Percentiles rank a stretch among this genome's conserved stretches.
phyloP scores from a whole-genome alignment of 371 early-diverging fungal species.

The Blakeslea trispora region DNA sequence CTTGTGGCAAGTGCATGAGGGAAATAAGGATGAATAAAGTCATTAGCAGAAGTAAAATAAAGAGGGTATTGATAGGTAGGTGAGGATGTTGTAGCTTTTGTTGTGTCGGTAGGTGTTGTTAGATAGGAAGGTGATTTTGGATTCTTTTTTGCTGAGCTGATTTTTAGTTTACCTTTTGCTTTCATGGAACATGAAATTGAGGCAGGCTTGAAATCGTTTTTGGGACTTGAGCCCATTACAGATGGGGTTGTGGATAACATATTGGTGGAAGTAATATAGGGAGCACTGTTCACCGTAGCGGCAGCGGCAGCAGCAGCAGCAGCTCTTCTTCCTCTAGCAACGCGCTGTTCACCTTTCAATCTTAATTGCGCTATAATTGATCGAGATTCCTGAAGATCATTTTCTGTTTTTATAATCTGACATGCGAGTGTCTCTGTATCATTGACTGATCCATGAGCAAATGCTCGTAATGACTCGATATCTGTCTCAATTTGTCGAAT shows the following conservation, averaged over 20 bases:
- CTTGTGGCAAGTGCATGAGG: no score
- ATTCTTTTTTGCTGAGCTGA: no score
- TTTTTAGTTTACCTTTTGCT: not conserved
- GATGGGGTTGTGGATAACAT: no score
- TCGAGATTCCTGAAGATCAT: slow-evolving; percentile 43
- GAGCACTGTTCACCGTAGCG: no score
- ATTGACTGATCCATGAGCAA: slow-evolving; percentile 13
- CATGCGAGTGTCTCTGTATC: slow-evolving; percentile 12
- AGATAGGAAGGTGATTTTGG: no score
- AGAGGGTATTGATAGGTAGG: no score
- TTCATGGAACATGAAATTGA: no score
- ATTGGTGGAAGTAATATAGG: no score
- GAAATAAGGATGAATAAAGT: not conserved
- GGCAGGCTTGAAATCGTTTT: no score
- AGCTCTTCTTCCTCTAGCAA: slow-evolving; percentile 34
- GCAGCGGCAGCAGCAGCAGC: slow-evolving; percentile 16
- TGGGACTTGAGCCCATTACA: no score
- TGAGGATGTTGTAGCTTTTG: no score
- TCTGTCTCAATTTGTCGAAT: slow-evolving; percentile 43
- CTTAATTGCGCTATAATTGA: slow-evolving; percentile 40
- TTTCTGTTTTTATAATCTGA: slow-evolving; percentile 36
- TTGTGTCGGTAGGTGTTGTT: no score
- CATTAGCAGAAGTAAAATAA: not conserved
- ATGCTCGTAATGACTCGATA: slow-evolving; percentile 25
- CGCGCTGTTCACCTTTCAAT: slow-evolving; percentile 36